Percentiles rank a stretch among this genome's conserved stretches.
Evolutionary conservation across 352 stramenopile species (phyloP).

Genomic region (Thalassiosira allenii): DNA sequence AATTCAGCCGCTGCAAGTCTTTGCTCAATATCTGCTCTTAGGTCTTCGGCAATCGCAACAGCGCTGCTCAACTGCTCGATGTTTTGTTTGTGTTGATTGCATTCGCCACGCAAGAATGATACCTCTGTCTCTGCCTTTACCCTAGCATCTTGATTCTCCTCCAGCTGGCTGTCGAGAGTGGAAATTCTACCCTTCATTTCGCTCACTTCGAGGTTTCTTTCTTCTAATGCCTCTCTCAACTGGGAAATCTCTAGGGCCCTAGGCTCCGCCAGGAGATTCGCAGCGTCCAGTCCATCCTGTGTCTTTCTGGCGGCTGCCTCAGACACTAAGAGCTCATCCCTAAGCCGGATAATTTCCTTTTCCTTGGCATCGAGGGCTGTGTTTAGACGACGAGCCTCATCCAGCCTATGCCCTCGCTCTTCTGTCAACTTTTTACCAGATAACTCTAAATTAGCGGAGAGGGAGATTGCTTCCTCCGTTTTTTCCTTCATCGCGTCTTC

Average conservation of each 20-base stretch:
- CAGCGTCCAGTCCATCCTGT: conserved; percentile 6
- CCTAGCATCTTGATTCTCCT: background rate
- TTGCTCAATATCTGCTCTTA: no score
- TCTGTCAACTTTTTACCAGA: conserved; percentile 32
- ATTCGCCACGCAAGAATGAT: background rate
- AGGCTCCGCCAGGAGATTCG: conserved; percentile 23
- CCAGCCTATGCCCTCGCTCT: background rate
- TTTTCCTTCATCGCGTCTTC: background rate
- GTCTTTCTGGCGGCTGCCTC: conserved; percentile 6
- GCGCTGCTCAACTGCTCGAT: no score
- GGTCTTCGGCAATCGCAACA: no score
- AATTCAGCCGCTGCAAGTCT: no score
- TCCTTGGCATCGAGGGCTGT: conserved; percentile 7
- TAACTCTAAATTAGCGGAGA: background rate
- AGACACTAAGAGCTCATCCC: conserved; percentile 22
- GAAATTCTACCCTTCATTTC: background rate
- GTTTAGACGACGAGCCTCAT: conserved; percentile 14
- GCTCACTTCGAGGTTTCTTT: conserved; percentile 2
- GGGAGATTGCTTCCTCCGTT: background rate
- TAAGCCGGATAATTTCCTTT: conserved; percentile 19
- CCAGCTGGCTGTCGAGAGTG: background rate
- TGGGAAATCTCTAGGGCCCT: conserved; percentile 21
- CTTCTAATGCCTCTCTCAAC: conserved; percentile 18
- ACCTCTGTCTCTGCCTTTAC: background rate
- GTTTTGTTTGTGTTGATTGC: no score